Conservation (phyloP, 768 basidiomycete genomes). For the Rhizopogon vinicolor region DNA sequence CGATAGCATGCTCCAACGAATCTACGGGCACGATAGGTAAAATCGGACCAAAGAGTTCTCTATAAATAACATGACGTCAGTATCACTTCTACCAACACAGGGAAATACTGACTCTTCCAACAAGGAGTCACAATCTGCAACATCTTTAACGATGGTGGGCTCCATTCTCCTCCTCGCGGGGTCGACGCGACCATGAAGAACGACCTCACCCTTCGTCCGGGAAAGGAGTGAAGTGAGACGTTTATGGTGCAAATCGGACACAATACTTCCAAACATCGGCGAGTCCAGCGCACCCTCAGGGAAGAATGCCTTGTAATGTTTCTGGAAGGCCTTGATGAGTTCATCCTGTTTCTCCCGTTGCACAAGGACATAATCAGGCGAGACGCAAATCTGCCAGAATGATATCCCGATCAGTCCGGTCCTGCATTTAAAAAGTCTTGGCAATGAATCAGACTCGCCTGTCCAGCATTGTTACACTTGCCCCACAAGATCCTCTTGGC, state of each 20-base stretch:
- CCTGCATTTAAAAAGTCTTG: too few species aligned
- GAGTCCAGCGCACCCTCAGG: conserved; percentile 47
- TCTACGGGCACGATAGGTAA: conserved; percentile 60
- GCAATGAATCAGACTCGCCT: conserved; percentile 29
- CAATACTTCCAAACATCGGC: conserved; percentile 43
- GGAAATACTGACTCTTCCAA: conserved; percentile 47
- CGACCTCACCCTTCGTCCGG: conserved; percentile 51
- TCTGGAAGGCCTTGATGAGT: conserved; percentile 41
- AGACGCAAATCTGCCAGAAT: conserved; percentile 30
- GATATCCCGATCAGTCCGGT: not conserved
- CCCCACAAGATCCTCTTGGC: conserved; percentile 67
- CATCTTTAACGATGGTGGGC: conserved; percentile 55
- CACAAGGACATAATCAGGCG: conserved; percentile 43
- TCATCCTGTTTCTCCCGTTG: conserved; percentile 38
- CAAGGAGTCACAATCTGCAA: conserved; percentile 49
- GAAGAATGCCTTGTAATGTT: conserved; percentile 44
- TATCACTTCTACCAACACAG: not conserved
- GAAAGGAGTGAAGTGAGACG: conserved; percentile 49
- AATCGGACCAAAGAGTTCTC: conserved; percentile 74
- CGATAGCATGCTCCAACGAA: conserved; percentile 48
- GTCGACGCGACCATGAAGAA: conserved; percentile 33
- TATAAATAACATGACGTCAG: conserved; percentile 15
- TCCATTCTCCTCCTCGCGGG: conserved; percentile 43
- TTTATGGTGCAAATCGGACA: conserved; percentile 48
- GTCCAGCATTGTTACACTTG: conserved; percentile 62